Base-by-base conservation (phyloP, 106 monocot genomes). In the Acorus calamus region DNA sequence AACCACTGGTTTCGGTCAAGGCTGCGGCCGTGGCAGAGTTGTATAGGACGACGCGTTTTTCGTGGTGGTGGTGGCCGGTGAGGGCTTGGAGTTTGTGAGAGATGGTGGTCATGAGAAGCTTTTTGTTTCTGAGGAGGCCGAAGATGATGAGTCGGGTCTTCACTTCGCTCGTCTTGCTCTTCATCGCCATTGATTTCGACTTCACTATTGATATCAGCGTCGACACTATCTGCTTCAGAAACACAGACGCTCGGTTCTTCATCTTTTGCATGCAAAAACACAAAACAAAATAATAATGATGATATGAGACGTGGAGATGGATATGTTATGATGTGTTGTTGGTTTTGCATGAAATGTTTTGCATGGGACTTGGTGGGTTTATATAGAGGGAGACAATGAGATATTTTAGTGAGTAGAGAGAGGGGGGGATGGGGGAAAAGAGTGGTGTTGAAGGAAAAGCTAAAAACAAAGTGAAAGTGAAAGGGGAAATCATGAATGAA, bases 111-210 rank as follows among this genome's bases (percentile, higher is more conserved):
- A 67, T 70, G 47, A 84, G 50, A 42, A 84, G 44, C 64, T 78
- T 84, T 71, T 78, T 84, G 70, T 78, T 78, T 12, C 67, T 64
- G 28, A 84, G 76, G 9, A 88, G 49, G 7, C 70, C 55, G 42
- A 84, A 74, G 50, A 83, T 61, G 47, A 84, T 60, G 59, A 88
- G 76, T 13, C 83, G 69, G 4, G 83, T 87, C 75, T 83, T 83
- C 58, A 80, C 43, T 6, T 74, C 64, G 42, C 50, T 81, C 7
- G 84, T 74, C 73, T 81, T 88, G 76, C 68, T 75, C 69, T 81
- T 78, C 63, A 84, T 14, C 47, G 78, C 75, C 55, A 65, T 58
- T 14, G 80, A 65, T 65, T 88, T 88, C 46, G 73, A 66, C 62
- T 80, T 88, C 46, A 70, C 78, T 4, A 67, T 44, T 2, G 84